phyloP scores from a whole-genome alignment of 495 filamentous ascomycete species.

The Usnea hakonensis region DNA sequence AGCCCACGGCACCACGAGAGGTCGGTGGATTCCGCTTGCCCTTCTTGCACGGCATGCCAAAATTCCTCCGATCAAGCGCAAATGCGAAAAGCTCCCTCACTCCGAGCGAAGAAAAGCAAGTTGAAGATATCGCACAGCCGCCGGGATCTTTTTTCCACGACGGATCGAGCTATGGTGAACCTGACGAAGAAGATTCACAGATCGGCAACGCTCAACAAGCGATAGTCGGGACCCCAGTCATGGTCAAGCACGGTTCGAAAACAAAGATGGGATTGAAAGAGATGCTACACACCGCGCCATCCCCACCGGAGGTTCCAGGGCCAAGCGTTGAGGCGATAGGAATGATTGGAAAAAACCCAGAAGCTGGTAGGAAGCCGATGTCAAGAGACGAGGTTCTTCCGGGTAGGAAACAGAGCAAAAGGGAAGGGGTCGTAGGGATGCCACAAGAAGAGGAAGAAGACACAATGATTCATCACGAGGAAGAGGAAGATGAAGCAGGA shows the following conservation, averaged over 20 bases:
- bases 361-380: not conserved
- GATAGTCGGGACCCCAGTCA: conserved; percentile 5
- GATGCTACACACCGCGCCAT: conserved; percentile 12
- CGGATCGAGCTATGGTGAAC: conserved; percentile 11
- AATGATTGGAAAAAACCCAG: not conserved
- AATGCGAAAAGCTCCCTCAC: not conserved
- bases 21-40: not conserved
- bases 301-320: not conserved
- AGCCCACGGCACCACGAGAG: not conserved
- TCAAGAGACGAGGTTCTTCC: conserved; percentile 4
- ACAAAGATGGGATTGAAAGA: conserved; percentile 16
- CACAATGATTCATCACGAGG: not conserved
- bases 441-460: not conserved
- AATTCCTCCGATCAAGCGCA: not conserved
- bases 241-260: conserved; percentile 12
- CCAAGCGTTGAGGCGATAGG: not conserved
- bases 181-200: conserved; percentile 7
- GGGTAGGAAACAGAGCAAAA: conserved; percentile 8
- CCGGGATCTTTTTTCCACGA: conserved; percentile 16
- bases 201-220: conserved; percentile 10
- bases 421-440: conserved; percentile 1
- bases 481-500: not conserved
- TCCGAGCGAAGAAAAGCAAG: not conserved
- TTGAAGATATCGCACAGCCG: not conserved
- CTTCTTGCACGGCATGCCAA: conserved; percentile 1